Base-by-base conservation (phyloP, 1,284 basidiomycete genomes). In the Ustilago trichophora region DNA sequence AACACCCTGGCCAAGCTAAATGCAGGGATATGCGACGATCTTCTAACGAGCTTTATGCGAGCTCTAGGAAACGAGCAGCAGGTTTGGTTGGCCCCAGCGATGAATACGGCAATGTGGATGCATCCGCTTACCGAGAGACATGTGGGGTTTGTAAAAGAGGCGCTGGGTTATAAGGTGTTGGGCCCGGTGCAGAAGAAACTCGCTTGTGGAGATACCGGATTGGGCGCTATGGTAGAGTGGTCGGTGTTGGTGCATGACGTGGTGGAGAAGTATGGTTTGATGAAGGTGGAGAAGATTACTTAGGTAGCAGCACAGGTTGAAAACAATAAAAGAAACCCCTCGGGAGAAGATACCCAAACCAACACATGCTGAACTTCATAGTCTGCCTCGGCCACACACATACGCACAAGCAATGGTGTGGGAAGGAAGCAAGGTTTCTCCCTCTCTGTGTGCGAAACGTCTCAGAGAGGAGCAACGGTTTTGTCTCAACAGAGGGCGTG, bases 91-190 rank as follows among this genome's bases (percentile, higher is more conserved):
- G 98, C 94, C 76, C 96, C 95, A 3, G 95, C 96, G 0, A 98
- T 98, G 95, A 98, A 98, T 82, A 98, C 94, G 6, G 85, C 91
- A 68, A 98, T 98, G 95, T 98, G 91, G 80, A 86, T 91, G 65
- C 93, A 98, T 77, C 92, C 93, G n/a, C 85, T 98, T 29, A 98
- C 95, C 0, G 85, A 86, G 3, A 87, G 89, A 58, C 95, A 98
- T 75, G 80, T 97, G 19, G 85, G 86, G 10, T 77, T 89, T 27
- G 85, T 93, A 1, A 85, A 84, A 16, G 88, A 93, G 1, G 85
- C 90, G 36, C 85, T 96, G 10, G 86, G 87, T 2, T 97, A 96
- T 77, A 83, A 87, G 32, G 86, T 98, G 8, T 84, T 89, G 3
- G 93, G 94, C 0, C 95, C 94, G 0, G 89, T 94, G 33, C 88